phyloP scores from a whole-genome alignment of 2,329 filamentous ascomycete species.

The Epichloe gansuensis region DNA sequence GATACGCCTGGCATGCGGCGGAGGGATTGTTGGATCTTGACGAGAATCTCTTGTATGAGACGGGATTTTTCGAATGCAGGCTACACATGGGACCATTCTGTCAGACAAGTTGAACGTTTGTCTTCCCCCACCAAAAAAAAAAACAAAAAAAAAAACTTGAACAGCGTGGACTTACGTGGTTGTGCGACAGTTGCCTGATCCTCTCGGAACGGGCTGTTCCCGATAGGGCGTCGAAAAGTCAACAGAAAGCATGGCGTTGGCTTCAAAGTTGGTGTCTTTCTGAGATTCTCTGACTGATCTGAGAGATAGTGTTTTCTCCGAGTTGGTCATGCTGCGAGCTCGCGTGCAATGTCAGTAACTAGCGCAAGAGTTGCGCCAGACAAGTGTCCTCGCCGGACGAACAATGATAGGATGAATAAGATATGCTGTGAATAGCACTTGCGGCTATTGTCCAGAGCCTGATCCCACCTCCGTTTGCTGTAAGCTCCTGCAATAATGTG shows the following conservation, averaged over 20 bases:
- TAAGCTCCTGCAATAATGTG: background rate
- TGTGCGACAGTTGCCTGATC: slow-evolving; percentile 26
- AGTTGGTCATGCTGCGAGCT: background rate
- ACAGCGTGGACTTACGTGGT: slow-evolving; percentile 20
- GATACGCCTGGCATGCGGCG: slow-evolving; percentile 27
- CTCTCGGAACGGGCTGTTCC: slow-evolving; percentile 22
- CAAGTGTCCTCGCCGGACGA: no score
- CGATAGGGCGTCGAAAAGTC: slow-evolving; percentile 27
- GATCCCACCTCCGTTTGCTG: background rate
- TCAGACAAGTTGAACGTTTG: background rate
- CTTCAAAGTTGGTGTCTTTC: background rate
- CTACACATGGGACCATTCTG: slow-evolving; percentile 9
- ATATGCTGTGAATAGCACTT: background rate
- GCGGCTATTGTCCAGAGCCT: background rate
- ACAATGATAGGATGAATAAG: background rate
- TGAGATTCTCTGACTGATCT: background rate
- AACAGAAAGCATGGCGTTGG: slow-evolving; percentile 21
- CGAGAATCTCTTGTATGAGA: slow-evolving; percentile 22
- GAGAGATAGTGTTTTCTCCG: background rate
- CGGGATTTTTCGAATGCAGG: slow-evolving; percentile 23
- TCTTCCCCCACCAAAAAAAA: background rate
- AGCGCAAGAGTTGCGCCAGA: background rate
- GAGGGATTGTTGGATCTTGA: slow-evolving; percentile 25
- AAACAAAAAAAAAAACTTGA: background rate
- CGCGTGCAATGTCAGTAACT: background rate